Conservation (phyloP, 2,329 filamentous ascomycete species). For the Cladorrhinum sp. region DNA sequence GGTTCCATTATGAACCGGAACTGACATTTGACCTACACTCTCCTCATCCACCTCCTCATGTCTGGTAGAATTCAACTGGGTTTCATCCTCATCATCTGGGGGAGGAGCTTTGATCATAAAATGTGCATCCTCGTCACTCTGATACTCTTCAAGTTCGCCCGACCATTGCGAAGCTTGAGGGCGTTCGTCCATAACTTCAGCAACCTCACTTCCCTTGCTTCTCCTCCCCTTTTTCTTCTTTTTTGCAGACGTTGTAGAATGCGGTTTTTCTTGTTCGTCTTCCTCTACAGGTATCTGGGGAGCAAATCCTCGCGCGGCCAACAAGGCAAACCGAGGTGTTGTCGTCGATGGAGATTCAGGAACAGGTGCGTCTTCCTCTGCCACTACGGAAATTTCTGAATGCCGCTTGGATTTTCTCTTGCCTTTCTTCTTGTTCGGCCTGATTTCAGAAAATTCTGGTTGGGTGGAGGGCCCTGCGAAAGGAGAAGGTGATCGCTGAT, state of each 20-base stretch:
- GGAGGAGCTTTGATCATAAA: neutral
- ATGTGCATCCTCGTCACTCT: neutral
- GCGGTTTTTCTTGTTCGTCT: neutral
- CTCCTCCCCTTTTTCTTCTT: neutral
- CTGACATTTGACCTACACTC: neutral
- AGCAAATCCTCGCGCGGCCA: neutral
- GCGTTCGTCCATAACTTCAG: neutral
- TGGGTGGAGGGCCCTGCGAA: neutral
- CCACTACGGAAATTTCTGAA: neutral
- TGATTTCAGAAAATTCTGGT: neutral
- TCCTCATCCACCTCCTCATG: neutral
- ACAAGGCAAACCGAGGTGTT: neutral
- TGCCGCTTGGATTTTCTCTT: neutral
- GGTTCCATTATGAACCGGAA: too few species aligned
- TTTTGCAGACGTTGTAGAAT: neutral
- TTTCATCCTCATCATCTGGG: neutral
- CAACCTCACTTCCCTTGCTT: neutral
- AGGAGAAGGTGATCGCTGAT: neutral
- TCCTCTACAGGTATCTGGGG: neutral
- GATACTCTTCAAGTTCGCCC: neutral
- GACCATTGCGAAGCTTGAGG: neutral
- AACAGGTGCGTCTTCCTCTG: neutral
- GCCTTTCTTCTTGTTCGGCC: neutral
- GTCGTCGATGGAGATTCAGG: neutral
- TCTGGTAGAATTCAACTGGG: neutral